These are phyloP conservation scores for Microsporum canis DNA, from an alignment of 2,329 filamentous ascomycete genomes.

Conservation along the genomic window DNA sequence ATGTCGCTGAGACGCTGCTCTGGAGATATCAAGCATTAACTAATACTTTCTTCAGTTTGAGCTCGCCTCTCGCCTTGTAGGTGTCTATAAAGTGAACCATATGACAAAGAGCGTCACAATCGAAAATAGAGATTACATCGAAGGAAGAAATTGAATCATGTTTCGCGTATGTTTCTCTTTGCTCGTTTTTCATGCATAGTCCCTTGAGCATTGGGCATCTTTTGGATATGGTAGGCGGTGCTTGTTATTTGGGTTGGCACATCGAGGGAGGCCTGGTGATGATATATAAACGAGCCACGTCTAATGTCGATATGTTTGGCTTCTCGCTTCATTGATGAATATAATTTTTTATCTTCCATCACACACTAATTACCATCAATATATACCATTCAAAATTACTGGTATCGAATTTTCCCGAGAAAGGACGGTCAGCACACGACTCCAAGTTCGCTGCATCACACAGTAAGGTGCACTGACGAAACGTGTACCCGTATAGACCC, in stretches of 20 bases:
- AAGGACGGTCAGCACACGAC: no score
- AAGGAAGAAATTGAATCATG: neutral
- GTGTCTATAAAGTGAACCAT: slow-evolving; percentile 99
- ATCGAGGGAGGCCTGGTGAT: neutral
- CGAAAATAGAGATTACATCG: slow-evolving; percentile 69
- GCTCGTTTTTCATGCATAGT: neutral
- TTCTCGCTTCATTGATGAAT: neutral
- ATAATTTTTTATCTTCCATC: neutral
- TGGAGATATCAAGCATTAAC: neutral
- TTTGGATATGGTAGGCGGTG: neutral
- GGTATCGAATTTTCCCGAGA: no score
- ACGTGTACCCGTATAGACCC: no score
- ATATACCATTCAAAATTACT: no score
- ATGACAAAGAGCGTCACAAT: slow-evolving; percentile 92
- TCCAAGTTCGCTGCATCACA: no score
- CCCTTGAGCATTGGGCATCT: neutral
- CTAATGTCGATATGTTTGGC: neutral
- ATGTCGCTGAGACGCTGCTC: slow-evolving; percentile 7
- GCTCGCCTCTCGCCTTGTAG: slow-evolving; percentile 84
- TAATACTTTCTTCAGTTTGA: slow-evolving; percentile 51
- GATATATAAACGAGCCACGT: neutral
- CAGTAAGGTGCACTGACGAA: no score
- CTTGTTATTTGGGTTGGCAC: neutral
- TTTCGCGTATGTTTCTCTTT: neutral
- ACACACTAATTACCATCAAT: neutral